Conservation (phyloP, 2,329 filamentous ascomycete genomes). For the Zopfia rhizophila region DNA sequence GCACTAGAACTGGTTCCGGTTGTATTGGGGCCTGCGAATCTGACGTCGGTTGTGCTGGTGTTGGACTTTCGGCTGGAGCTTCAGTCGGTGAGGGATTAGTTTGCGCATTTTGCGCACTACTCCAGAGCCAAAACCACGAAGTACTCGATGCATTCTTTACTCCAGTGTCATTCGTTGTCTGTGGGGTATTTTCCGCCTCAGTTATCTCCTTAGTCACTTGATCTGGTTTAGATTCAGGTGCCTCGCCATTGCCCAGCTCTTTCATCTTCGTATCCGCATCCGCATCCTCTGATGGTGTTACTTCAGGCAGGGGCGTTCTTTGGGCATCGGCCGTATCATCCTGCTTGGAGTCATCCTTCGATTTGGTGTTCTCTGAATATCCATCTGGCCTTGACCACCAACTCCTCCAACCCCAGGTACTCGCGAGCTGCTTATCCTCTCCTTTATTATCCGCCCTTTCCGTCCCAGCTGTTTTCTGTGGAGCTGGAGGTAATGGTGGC, state of each 20-base stretch:
- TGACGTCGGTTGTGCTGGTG: slow-evolving; percentile 1
- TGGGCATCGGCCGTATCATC: slow-evolving; percentile 49
- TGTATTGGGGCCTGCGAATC: slow-evolving; percentile 16
- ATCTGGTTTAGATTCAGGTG: neutral
- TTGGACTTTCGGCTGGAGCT: slow-evolving; percentile 15
- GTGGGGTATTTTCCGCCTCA: slow-evolving; percentile 29
- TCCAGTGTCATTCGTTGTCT: slow-evolving; percentile 16
- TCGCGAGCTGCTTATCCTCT: slow-evolving; percentile 24
- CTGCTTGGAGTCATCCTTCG: slow-evolving; percentile 35
- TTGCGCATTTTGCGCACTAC: slow-evolving; percentile 56
- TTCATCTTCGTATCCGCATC: slow-evolving; percentile 37
- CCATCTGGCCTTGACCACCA: slow-evolving; percentile 64
- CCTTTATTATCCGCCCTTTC: slow-evolving; percentile 30
- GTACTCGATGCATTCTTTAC: slow-evolving; percentile 36
- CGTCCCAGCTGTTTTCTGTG: slow-evolving; percentile 31
- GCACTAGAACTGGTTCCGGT: slow-evolving; percentile 8
- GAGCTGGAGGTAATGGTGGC: slow-evolving; percentile 58
- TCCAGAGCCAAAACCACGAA: slow-evolving; percentile 64
- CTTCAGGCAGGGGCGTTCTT: slow-evolving; percentile 53
- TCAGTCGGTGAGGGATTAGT: slow-evolving; percentile 36
- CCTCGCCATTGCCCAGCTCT: slow-evolving; percentile 29
- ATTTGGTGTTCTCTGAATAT: slow-evolving; percentile 52
- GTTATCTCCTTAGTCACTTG: slow-evolving; percentile 11
- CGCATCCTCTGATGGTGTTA: slow-evolving; percentile 47
- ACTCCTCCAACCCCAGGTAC: slow-evolving; percentile 55